Evolutionary conservation across 495 filamentous ascomycete species (phyloP), one percentile per base, ranked within the genome.

Genomic region (Penicillium angulare): DNA sequence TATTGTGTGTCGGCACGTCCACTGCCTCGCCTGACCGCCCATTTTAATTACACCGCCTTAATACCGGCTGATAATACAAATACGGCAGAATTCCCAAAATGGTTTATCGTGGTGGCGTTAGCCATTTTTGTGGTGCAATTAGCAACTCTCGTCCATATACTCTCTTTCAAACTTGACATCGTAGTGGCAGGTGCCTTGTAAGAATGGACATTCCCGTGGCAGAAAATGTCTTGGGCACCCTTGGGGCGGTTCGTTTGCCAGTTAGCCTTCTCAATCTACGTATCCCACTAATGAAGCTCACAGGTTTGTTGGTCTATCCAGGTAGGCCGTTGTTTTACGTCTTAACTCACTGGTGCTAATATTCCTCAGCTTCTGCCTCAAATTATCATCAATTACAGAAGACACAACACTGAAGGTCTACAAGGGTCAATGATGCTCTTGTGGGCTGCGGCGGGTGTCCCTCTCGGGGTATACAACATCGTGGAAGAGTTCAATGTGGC

Each of bases 391-490:
- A 87, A 87, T 59, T 81, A 83, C 52, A 74, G 76, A 16, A 64
- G 82, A 18, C 79, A 85, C 50, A 65, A 82, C 64, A 81, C 82
- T 0, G 71, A 66, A 27, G 82, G 83, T 9, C 62, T 87, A 0
- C 83, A 84, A 44, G 70, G 73, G 0, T 77, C 80, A 4, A 86
- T 87, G 82, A 85, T 86, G 82, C 68, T 86, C 15, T 66, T 84
- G 15, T 87, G 83, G 84, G 84, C 84, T 5, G 74, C 67, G 31
- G 82, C 83, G 1, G 82, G 83, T 0, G 77, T 86, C 5, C 80
- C 84, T 7, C 75, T 87, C 0, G 84, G 84, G 2, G 81, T 84
- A 5, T 86, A 85, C 60, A 86, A 86, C 53, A 82, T 86, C 38
- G 75, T 82, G 3, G 63, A 75, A 47, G 61, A 79, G 10, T 83